Conservation (phyloP, 129 eudicot species). For the Scalesia atractyloides region DNA sequence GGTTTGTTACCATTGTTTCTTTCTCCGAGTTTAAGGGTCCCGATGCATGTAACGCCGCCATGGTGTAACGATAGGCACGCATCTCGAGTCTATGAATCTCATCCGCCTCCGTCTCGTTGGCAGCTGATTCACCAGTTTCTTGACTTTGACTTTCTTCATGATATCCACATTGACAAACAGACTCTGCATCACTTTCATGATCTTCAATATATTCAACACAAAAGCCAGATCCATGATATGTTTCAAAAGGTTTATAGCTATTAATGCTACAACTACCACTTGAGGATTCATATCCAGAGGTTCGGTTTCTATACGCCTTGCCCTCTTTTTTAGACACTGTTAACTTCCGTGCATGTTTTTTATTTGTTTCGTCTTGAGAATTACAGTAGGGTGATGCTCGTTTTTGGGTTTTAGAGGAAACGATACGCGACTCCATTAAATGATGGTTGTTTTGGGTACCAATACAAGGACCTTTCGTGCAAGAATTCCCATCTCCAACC, state of each 20-base stretch:
- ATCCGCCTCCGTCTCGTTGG: slow-evolving; percentile 40
- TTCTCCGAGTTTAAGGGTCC: slow-evolving; percentile 87
- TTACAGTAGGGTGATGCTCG: slow-evolving; percentile 39
- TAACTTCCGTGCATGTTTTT: slow-evolving; percentile 9
- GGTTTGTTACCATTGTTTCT: slow-evolving; percentile 71
- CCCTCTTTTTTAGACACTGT: slow-evolving; percentile 34
- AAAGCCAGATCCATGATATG: slow-evolving; percentile 32
- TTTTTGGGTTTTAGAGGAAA: slow-evolving; percentile 42
- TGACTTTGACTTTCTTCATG: slow-evolving; percentile 21
- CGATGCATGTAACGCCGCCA: slow-evolving; percentile 75
- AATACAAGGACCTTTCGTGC: slow-evolving; percentile 19
- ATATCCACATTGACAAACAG: slow-evolving; percentile 36
- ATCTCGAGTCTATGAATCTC: slow-evolving; percentile 70
- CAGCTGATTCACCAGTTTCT: background rate
- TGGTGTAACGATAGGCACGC: slow-evolving; percentile 68
- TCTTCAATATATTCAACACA: slow-evolving; percentile 41
- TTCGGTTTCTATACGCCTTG: slow-evolving; percentile 34
- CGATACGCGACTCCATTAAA: slow-evolving; percentile 25
- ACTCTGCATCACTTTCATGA: slow-evolving; percentile 77
- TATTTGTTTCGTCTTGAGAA: slow-evolving; percentile 27
- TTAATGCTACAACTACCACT: slow-evolving; percentile 61
- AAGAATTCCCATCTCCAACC: slow-evolving; percentile 21
- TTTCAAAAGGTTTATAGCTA: slow-evolving; percentile 34
- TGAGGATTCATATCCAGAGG: slow-evolving; percentile 48
- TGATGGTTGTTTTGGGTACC: slow-evolving; percentile 22